phyloP scores from a whole-genome alignment of 2,329 filamentous ascomycete genomes.

The Xylariaceae sp. region DNA sequence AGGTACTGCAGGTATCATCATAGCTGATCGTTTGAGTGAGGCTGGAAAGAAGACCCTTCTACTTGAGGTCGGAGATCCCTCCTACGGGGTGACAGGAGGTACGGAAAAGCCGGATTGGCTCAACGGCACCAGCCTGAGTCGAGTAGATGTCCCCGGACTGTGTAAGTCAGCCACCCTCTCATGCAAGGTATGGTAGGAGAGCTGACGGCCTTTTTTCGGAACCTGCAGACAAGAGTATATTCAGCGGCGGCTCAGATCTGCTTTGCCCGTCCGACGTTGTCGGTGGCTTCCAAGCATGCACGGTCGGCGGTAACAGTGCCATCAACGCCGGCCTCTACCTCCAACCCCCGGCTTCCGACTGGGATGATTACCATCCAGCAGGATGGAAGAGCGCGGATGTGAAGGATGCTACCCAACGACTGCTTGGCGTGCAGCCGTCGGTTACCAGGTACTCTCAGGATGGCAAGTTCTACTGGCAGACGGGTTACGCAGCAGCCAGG shows the following conservation, averaged over 20 bases:
- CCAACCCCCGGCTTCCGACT: slow-evolving; percentile 48
- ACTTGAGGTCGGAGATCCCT: slow-evolving; percentile 46
- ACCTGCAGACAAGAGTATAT: slow-evolving; percentile 48
- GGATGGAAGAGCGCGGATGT: slow-evolving; percentile 50
- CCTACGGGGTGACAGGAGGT: slow-evolving; percentile 44
- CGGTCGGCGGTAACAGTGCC: slow-evolving; percentile 46
- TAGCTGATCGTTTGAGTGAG: slow-evolving; percentile 46
- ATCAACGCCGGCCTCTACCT: slow-evolving; percentile 53
- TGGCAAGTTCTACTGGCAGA: slow-evolving; percentile 41
- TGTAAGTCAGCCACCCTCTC: slow-evolving; percentile 25
- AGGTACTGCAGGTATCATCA: slow-evolving; percentile 49
- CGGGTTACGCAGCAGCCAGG: slow-evolving; percentile 40
- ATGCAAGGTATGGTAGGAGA: no score
- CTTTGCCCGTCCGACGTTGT: slow-evolving; percentile 35
- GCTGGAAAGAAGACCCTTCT: slow-evolving; percentile 48
- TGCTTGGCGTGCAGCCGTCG: slow-evolving; percentile 39
- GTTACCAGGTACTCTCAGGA: slow-evolving; percentile 41
- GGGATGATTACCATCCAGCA: slow-evolving; percentile 43
- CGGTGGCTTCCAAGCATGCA: slow-evolving; percentile 44
- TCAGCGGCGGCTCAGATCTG: slow-evolving; percentile 34
- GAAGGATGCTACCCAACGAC: slow-evolving; percentile 37
- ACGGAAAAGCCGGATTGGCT: slow-evolving; percentile 45
- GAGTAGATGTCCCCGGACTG: slow-evolving; percentile 50
- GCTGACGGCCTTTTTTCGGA: no score
- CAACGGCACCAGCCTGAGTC: slow-evolving; percentile 39